These are phyloP conservation scores for Centrapalus pauciflorus DNA, from an alignment of 129 eudicot species.

Conservation along the genomic window DNA sequence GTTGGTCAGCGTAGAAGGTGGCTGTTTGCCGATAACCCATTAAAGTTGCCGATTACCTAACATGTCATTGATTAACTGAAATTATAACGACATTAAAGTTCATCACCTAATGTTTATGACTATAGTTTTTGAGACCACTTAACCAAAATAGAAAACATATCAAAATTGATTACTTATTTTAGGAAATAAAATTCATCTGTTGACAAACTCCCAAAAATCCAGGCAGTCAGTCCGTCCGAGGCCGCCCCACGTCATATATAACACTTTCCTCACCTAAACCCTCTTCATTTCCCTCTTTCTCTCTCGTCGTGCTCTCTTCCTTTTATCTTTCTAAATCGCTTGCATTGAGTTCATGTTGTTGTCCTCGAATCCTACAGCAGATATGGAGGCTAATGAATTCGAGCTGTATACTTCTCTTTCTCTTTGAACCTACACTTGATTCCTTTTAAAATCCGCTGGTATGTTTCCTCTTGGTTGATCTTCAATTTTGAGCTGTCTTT, in stretches of 20 bases:
- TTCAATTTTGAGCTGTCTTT: not conserved
- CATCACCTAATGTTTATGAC: too few relatives aligned
- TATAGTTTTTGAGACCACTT: too few relatives aligned
- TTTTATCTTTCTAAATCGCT: not conserved
- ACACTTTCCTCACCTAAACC: conserved; percentile 10
- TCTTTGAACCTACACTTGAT: not conserved
- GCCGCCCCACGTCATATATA: conserved; percentile 30
- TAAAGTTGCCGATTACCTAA: too few relatives aligned
- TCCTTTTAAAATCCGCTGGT: conserved; percentile 9
- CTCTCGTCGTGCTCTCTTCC: not conserved
- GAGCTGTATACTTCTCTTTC: conserved; percentile 13
- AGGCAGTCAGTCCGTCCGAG: conserved; percentile 14
- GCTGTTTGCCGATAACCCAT: too few relatives aligned
- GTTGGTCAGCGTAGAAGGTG: too few relatives aligned
- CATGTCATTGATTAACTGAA: too few relatives aligned
- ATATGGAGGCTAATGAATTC: conserved; percentile 66
- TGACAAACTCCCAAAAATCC: conserved; percentile 40
- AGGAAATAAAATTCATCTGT: conserved; percentile 27
- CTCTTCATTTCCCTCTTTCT: not conserved
- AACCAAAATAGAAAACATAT: too few relatives aligned
- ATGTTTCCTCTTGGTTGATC: not conserved
- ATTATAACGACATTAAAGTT: too few relatives aligned
- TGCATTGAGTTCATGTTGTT: not conserved
- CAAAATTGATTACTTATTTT: too few relatives aligned
- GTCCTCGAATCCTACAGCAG: not conserved